These are phyloP conservation scores for Clathrospora elynae DNA, from an alignment of 2,329 filamentous ascomycete genomes.

Conservation along the genomic window DNA sequence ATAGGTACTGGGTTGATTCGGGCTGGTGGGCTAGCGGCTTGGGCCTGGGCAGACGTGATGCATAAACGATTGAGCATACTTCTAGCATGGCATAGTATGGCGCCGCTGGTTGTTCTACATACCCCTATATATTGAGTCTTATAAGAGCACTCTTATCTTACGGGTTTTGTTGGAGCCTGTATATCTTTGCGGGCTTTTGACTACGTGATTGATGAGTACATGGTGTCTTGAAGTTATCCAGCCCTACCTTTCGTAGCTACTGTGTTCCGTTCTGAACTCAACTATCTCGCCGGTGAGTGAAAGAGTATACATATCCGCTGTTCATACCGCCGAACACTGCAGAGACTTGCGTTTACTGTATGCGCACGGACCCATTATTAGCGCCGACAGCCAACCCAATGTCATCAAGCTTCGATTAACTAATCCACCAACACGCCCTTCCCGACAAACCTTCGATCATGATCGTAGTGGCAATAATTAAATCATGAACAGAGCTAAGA, in stretches of 20 bases:
- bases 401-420: slow-evolving; percentile 11
- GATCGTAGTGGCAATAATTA: slow-evolving; percentile 2
- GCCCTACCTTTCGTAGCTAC: too few species aligned
- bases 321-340: too few species aligned
- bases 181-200: too few species aligned
- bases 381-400: slow-evolving; percentile 9
- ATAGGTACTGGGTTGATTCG: slow-evolving; percentile 39
- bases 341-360: background rate
- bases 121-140: too few species aligned
- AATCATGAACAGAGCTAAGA: slow-evolving; percentile 33
- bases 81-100: background rate
- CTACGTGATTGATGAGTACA: too few species aligned
- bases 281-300: too few species aligned
- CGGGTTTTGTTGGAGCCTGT: too few species aligned
- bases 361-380: slow-evolving; percentile 8
- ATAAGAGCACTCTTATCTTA: too few species aligned
- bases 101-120: background rate
- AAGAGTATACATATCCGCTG: too few species aligned
- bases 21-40: slow-evolving; percentile 47
- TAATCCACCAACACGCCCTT: slow-evolving; percentile 8
- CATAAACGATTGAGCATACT: background rate
- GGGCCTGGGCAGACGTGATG: slow-evolving; percentile 10
- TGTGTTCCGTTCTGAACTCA: too few species aligned
- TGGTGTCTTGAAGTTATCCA: too few species aligned
- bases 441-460: slow-evolving; percentile 7